Conservation (phyloP, 768 basidiomycete genomes). For the Russula compacta region DNA sequence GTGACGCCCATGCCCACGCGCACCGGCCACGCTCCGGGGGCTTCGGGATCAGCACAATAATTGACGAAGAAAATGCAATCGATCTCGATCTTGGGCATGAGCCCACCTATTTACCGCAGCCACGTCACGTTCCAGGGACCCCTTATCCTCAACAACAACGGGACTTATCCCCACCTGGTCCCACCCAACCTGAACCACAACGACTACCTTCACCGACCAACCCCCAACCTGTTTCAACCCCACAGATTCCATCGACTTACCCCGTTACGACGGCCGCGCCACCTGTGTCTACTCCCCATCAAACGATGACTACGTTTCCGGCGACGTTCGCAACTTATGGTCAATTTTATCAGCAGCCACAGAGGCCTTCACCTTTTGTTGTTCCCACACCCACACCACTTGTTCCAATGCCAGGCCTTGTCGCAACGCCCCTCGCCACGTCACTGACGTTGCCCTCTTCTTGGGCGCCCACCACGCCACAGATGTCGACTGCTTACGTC, state of each 20-base stretch:
- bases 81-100: slow-evolving; percentile 7
- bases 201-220: neutral
- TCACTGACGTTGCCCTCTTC: slow-evolving; percentile 5
- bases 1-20: neutral
- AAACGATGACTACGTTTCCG: neutral
- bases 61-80: neutral
- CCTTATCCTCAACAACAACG: slow-evolving; percentile 4
- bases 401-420: neutral
- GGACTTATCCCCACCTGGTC: neutral
- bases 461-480: slow-evolving; percentile 10
- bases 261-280: neutral
- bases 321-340: neutral
- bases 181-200: slow-evolving; percentile 7
- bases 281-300: neutral
- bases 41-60: slow-evolving; percentile 12
- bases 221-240: neutral
- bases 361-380: slow-evolving; percentile 3
- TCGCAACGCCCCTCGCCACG: slow-evolving; percentile 9
- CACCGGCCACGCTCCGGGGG: neutral
- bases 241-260: neutral
- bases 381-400: slow-evolving; percentile 10
- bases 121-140: slow-evolving; percentile 16
- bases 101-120: slow-evolving; percentile 4
- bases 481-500: neutral
- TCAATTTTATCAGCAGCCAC: slow-evolving; percentile 4